phyloP scores from a whole-genome alignment of 306 rosid genomes.

The Trifolium repens region DNA sequence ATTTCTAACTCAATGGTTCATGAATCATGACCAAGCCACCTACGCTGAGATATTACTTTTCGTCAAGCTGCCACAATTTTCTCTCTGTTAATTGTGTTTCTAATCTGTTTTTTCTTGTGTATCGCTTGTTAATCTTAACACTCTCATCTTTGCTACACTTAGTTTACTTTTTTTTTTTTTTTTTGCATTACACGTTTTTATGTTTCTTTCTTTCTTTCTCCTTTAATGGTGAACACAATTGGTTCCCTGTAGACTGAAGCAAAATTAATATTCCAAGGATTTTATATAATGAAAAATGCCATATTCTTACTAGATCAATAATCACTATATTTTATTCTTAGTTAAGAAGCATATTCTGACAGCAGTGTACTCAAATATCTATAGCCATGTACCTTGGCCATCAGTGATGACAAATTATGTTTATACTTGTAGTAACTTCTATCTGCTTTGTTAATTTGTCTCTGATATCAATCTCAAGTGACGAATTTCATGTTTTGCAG shows the following conservation, averaged over 20 bases:
- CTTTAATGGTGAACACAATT: slow-evolving; percentile 7
- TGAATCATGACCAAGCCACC: too few relatives aligned
- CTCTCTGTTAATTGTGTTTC: background rate
- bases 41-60: background rate
- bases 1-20: too few relatives aligned
- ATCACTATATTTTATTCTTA: slow-evolving; percentile 12
- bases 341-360: slow-evolving; percentile 20
- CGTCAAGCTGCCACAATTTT: background rate
- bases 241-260: slow-evolving; percentile 18
- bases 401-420: slow-evolving; percentile 16
- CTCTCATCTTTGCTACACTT: background rate
- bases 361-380: slow-evolving; percentile 30
- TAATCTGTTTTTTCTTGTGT: slow-evolving; percentile 1
- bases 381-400: slow-evolving; percentile 30
- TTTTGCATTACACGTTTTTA: background rate
- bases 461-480: slow-evolving; percentile 19
- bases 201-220: background rate
- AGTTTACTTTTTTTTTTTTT: background rate
- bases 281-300: slow-evolving; percentile 23
- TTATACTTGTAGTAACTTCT: slow-evolving; percentile 23
- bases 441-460: slow-evolving; percentile 34
- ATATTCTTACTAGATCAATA: slow-evolving; percentile 26
- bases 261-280: slow-evolving; percentile 14
- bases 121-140: background rate
- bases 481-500: slow-evolving; percentile 53